Evolutionary conservation across 169 alveolate genomes (phyloP), one percentile per base, ranked within the genome.

Genomic region (Plasmodium inui): DNA sequence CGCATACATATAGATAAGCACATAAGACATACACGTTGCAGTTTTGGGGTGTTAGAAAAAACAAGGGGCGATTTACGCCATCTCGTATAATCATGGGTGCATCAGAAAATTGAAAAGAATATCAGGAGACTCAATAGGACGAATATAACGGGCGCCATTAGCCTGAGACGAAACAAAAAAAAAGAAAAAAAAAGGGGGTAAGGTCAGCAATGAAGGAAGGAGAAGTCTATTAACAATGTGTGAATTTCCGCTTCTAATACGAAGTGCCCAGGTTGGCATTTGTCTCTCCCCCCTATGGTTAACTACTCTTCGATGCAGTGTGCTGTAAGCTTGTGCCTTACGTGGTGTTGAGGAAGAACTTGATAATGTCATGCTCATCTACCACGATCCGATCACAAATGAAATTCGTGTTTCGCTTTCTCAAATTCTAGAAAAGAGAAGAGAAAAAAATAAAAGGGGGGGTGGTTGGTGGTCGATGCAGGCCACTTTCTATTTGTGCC

Each of bases 321-420:
- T 46, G 5, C n/a, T 0, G n/a, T 46, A 3, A 10, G 5, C 57
- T 10, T 86, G 46, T 17, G 19, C 71, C 61, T 88, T 88, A 88
- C 94, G 78, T 88, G 72, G 30, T 80, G 41, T 88, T 88, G 32
- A 88, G 55, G 50, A 88, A 88, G 61, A 88, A 72, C 28, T 76
- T 88, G 19, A 88, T 88, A n/a, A 88, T 88, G 44, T 88, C 94
- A 88, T 78, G 94, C 8, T 88, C 94, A 46, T 88, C 94, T 10
- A 88, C 78, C 14, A 88, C 81, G 19, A 88, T 57, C 81, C 94
- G 50, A 46, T 88, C 94, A 67, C 88, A 88, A 34, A 88, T 88
- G 1, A 88, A 50, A 76, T 88, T 88, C 32, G 44, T 19, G 32
- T 79, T 78, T 57, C 94, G 80, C 81, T 88, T 88, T 88, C 94